These are phyloP conservation scores for Brassica rapa DNA, from an alignment of 345 rosid species.

Conservation along the genomic window DNA sequence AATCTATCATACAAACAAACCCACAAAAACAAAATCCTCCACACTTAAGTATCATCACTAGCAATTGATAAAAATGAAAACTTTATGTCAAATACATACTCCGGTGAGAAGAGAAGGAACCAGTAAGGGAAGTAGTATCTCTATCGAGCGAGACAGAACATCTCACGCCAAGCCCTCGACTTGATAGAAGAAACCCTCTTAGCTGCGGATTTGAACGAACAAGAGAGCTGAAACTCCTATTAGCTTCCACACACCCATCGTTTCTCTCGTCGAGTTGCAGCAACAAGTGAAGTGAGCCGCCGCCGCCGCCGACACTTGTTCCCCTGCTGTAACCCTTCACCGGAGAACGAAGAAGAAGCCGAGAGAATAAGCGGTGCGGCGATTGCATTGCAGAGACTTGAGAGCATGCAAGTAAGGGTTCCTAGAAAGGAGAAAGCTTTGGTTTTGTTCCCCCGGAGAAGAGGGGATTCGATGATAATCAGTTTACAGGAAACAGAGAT, in stretches of 20 bases:
- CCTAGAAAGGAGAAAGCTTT: constrained; percentile 22
- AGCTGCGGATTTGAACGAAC: constrained; percentile 30
- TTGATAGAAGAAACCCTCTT: constrained; percentile 33
- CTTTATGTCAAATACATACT: constrained; percentile 36
- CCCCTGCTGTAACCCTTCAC: constrained; percentile 31
- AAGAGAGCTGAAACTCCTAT: constrained; percentile 27
- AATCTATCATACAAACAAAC: constrained; percentile 42
- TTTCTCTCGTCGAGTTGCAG: constrained; percentile 22
- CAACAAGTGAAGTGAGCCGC: constrained; percentile 27
- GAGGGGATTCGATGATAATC: neutral
- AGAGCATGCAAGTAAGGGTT: constrained; percentile 14
- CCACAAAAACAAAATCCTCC: neutral
- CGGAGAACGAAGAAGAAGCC: constrained; percentile 51
- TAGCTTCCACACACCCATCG: constrained; percentile 19
- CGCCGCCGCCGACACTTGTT: constrained; percentile 29
- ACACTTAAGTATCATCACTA: neutral
- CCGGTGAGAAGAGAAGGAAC: constrained; percentile 44
- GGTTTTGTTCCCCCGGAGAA: neutral
- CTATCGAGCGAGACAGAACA: constrained; percentile 45
- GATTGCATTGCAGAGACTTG: constrained; percentile 48
- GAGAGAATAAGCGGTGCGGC: constrained; percentile 53
- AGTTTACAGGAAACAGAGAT: neutral
- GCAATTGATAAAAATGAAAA: neutral
- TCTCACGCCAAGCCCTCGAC: constrained; percentile 39
- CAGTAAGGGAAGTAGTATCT: constrained; percentile 13